Evolutionary conservation across 768 basidiomycete genomes (phyloP), one percentile per base, ranked within the genome.

Genomic region (Trametes maxima): DNA sequence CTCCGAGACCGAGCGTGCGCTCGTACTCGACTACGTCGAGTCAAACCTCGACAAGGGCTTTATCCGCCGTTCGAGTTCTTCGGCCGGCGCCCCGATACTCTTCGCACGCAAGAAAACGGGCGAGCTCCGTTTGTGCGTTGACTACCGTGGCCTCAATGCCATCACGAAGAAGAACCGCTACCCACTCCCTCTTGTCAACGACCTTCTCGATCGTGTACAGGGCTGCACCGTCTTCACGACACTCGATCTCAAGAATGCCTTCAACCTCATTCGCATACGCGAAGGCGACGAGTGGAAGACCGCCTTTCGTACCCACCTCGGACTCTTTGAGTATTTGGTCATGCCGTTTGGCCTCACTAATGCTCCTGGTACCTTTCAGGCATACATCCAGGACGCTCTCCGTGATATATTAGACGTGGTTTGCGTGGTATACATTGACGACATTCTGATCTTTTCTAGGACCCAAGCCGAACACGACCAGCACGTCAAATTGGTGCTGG

Each of bases 231-330:
- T 70, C 46, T 80, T 75, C 60, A 72, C 74, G 3, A 74, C 74
- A 45, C 58, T 82, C 16, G 79, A 83, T 63, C 69, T 82, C 5
- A 62, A 69, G 7, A 70, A 71, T 46, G 78, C 75, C 0, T 82
- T 74, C 64, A 76, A 81, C 63, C 76, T 78, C n/a, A 66, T 82
- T 21, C 65, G 76, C 5, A 76, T 80, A 22, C 58, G 60, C n/a
- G 63, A 69, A 12, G 74, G 75, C 0, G 68, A 77, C 58, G 73
- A 76, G 54, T 74, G 73, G 71, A 79, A 78, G 57, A 79, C 76
- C 1, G 75, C 75, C 0, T 80, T 81, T 68, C 59, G 67, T 11
- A 75, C 71, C 7, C 69, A 69, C 51, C 75, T 74, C 59, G 75
- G 78, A 13, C 69, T 66, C 16, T 79, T 69, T 60, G 73, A 78